Evolutionary conservation across 371 early-diverging fungal genomes (phyloP).

Genomic region (Haplosporangium sp.): DNA sequence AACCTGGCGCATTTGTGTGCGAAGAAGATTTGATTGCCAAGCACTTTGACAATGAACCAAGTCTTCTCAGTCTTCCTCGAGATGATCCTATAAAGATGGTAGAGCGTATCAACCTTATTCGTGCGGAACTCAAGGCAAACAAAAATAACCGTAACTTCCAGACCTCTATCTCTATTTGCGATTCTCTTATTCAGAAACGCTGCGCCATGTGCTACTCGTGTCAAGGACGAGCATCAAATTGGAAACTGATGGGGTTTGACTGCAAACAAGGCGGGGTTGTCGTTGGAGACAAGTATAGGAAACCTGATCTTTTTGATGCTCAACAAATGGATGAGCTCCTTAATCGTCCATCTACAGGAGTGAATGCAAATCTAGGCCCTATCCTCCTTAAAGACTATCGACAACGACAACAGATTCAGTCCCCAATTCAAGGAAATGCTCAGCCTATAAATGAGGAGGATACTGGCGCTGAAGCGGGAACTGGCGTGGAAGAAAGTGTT

Average conservation of each 20-base stretch:
- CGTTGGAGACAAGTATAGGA: conserved; percentile 53
- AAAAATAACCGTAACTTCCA: conserved; percentile 60
- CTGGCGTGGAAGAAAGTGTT: not conserved
- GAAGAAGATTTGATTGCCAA: conserved; percentile 74
- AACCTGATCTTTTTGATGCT: conserved; percentile 42
- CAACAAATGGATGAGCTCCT: conserved; percentile 54
- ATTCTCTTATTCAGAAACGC: conserved; percentile 39
- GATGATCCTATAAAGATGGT: conserved; percentile 63
- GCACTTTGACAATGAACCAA: conserved; percentile 67
- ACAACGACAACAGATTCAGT: conserved; percentile 27
- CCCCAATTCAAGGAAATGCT: not conserved
- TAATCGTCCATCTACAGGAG: conserved; percentile 42
- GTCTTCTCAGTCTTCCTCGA: conserved; percentile 24
- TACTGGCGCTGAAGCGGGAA: not conserved
- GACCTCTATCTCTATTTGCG: conserved; percentile 58
- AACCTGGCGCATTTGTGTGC: conserved; percentile 70
- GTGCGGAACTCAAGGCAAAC: conserved; percentile 59
- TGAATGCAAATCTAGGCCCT: conserved; percentile 28
- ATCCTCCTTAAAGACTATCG: conserved; percentile 32
- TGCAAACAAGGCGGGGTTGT: conserved; percentile 59
- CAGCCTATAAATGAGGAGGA: not conserved
- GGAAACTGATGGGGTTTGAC: conserved; percentile 71
- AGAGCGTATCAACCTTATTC: conserved; percentile 68
- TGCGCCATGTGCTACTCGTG: conserved; percentile 72
- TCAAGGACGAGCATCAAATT: conserved; percentile 66